These are phyloP conservation scores for Poteriospumella lacustris DNA, from an alignment of 108 stramenopile species.

Conservation along the genomic window DNA sequence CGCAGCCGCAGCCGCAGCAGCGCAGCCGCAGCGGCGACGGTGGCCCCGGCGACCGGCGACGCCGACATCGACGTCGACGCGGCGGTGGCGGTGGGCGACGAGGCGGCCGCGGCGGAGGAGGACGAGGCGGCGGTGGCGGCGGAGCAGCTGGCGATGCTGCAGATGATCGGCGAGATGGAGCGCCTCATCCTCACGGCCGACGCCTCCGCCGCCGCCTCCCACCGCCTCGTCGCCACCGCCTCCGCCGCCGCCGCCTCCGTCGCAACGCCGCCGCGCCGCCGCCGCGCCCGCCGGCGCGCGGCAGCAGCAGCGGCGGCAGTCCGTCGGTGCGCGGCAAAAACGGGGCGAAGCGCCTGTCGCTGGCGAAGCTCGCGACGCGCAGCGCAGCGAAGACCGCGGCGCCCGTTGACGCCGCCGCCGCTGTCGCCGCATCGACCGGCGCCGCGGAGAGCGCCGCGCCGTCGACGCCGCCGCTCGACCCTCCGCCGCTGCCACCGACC, in stretches of 20 bases:
- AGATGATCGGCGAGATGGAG: conserved; percentile 28
- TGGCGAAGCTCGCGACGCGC: too few relatives aligned
- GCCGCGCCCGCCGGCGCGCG: too few relatives aligned
- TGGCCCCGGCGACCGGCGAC: neutral
- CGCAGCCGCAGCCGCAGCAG: neutral
- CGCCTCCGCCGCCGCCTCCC: neutral
- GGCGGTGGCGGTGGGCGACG: neutral
- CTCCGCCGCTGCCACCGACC: too few relatives aligned
- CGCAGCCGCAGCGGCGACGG: neutral
- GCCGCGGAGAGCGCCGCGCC: too few relatives aligned
- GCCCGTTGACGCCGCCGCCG: too few relatives aligned
- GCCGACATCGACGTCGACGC: neutral
- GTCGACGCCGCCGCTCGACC: too few relatives aligned
- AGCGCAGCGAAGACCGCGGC: too few relatives aligned
- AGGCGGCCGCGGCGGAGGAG: neutral
- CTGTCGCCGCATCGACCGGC: too few relatives aligned
- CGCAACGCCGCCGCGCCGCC: neutral
- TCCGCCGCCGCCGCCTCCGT: neutral
- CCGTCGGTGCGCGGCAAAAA: too few relatives aligned
- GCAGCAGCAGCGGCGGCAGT: too few relatives aligned
- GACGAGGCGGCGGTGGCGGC: neutral
- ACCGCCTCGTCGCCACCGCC: neutral
- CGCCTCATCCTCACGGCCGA: conserved; percentile 24
- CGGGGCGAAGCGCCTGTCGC: too few relatives aligned
- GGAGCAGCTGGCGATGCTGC: neutral